Conservation (phyloP, 805 yeast genomes). For the Middelhovenomyces tepae region DNA sequence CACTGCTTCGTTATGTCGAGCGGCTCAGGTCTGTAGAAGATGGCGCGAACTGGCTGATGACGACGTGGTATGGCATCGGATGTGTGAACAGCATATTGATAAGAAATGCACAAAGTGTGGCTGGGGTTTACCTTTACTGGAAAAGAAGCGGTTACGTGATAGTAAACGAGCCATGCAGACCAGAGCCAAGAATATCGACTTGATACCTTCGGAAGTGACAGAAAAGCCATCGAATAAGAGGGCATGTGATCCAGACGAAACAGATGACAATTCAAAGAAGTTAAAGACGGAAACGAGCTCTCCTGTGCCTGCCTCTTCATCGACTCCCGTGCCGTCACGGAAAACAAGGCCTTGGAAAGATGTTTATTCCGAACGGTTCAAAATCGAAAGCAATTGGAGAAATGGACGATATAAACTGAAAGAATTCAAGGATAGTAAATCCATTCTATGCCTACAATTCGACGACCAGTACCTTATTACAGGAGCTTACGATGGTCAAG, state of each 20-base stretch:
- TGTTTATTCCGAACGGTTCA: constrained; percentile 83
- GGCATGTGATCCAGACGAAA: too few relatives aligned
- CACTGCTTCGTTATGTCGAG: constrained; percentile 85
- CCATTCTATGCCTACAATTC: constrained; percentile 81
- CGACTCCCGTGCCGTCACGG: too few relatives aligned
- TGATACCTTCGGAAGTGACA: background rate
- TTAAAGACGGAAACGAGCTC: too few relatives aligned
- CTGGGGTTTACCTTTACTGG: constrained; percentile 95
- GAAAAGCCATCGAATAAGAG: constrained; percentile 1
- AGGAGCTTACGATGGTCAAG: constrained; percentile 85
- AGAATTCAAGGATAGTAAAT: constrained; percentile 69
- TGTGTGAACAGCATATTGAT: constrained; percentile 98
- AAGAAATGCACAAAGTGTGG: constrained; percentile 97
- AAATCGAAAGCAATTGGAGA: constrained; percentile 93
- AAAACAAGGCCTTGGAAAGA: constrained; percentile 88
- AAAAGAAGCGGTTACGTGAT: constrained; percentile 46
- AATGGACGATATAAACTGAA: constrained; percentile 60
- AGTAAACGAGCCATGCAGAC: constrained; percentile 23
- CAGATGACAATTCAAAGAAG: too few relatives aligned
- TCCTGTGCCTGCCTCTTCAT: too few relatives aligned
- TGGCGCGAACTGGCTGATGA: constrained; percentile 93
- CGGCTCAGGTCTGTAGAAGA: constrained; percentile 81
- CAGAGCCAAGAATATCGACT: constrained; percentile 17
- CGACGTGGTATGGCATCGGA: constrained; percentile 94
- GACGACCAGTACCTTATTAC: constrained; percentile 74